These are phyloP conservation scores for Microascus cirrosus DNA, from an alignment of 2,329 filamentous ascomycete genomes.

Conservation along the genomic window DNA sequence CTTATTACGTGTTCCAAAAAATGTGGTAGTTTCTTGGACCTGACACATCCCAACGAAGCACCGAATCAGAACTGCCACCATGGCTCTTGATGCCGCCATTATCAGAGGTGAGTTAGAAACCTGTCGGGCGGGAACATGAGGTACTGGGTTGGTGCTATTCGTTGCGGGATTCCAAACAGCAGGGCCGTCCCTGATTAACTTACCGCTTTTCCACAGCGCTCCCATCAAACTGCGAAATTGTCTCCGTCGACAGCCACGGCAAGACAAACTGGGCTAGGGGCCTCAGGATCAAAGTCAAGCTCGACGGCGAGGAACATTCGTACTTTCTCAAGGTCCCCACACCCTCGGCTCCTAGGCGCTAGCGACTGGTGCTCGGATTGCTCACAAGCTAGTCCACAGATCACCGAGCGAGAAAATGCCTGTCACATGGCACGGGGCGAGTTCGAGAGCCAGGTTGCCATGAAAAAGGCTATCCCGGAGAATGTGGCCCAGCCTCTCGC, in stretches of 20 bases:
- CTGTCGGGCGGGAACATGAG: background rate
- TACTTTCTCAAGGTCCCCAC: slow-evolving; percentile 10
- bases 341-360: background rate
- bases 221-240: background rate
- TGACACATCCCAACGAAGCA: background rate
- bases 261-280: slow-evolving; percentile 2
- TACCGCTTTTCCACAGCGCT: background rate
- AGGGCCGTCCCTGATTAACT: background rate
- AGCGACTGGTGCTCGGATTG: background rate
- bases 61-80: background rate
- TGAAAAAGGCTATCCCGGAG: slow-evolving; percentile 11
- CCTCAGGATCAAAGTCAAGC: slow-evolving; percentile 6
- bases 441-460: slow-evolving; percentile 11
- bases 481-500: slow-evolving; percentile 10
- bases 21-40: background rate
- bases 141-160: background rate
- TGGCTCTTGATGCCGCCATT: background rate
- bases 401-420: slow-evolving; percentile 9
- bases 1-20: no score
- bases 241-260: background rate
- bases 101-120: background rate
- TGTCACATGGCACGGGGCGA: slow-evolving; percentile 12
- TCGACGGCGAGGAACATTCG: slow-evolving; percentile 1
- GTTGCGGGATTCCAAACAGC: background rate
- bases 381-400: slow-evolving; percentile 1